Evolutionary conservation across 2,329 filamentous ascomycete genomes (phyloP), one percentile per base, ranked within the genome.

Genomic region (Penicillium griseofulvum): DNA sequence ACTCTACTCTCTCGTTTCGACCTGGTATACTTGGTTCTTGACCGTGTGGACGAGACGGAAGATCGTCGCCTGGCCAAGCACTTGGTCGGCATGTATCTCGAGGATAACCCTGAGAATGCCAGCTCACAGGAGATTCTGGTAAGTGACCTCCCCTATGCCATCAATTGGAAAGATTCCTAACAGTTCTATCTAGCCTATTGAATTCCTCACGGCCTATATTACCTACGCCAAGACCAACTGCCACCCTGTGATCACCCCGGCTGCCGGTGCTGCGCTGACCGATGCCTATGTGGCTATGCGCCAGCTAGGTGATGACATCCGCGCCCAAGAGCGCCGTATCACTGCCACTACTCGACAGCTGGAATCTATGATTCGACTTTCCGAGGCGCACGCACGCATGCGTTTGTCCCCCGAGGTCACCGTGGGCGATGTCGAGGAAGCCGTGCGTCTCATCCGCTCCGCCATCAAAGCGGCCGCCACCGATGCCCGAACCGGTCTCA

Each of bases 321-420:
- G 93, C 46, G 83, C 91, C 2, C 85, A 90, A 3, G 95, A 99
- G 75, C 93, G 95, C 74, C 90, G 94, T 63, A 99, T 99, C 77
- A 99, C 94, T 0, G 94, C 94, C 38, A 99, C 94, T 3, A 99
- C 95, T 0, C 86, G 94, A 70, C 94, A 99, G 76, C 82, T 99
- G 6, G 95, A 99, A 77, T 94, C 89, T 43, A 99, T 99, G 95
- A 97, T 99, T 70, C 93, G 94, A 58, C 87, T 99, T 3, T 80
- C 92, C 1, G 94, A 99, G 78, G 94, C 92, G 0, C 95, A 99
- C 74, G 95, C 94, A 47, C 97, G 97, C 75, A 99, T 99, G 95
- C 89, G 94, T 4, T 83, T 99, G 5, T 85, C 88, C 0, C 72
- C 80, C 3, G 83, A 81, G 14, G 94, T 99, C 39, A 91, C 89